A percentile compares a stretch with the other conserved stretches of the same genome.
These are phyloP conservation scores for Aechmea fasciata DNA, from an alignment of 176 grass and related monocot genomes.

Conservation along the genomic window DNA sequence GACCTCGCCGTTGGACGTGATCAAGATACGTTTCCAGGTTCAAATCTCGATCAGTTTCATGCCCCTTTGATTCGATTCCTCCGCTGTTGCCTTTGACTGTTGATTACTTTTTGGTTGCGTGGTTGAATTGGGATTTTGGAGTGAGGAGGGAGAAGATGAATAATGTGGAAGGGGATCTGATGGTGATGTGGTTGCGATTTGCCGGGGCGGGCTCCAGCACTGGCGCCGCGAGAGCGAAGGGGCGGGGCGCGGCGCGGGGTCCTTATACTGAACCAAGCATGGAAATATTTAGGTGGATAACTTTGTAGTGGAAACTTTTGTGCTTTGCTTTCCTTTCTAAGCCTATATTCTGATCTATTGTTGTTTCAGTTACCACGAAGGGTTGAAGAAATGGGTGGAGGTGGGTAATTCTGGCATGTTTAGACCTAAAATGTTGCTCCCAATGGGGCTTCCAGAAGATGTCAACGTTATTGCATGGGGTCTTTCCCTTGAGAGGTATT, in stretches of 20 bases:
- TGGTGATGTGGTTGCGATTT: neutral
- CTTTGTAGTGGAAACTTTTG: constrained; percentile 7
- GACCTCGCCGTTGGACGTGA: constrained; percentile 90
- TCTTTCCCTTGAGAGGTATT: constrained; percentile 95
- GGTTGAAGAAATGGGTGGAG: constrained; percentile 92
- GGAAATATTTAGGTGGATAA: constrained; percentile 80
- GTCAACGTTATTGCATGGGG: constrained; percentile 99
- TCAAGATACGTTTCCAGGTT: constrained; percentile 99
- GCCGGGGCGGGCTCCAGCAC: no score
- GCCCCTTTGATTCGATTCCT: neutral
- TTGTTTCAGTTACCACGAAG: constrained; percentile 77
- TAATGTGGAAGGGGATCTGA: neutral
- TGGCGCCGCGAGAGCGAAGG: no score
- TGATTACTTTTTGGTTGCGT: neutral
- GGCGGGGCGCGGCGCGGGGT: no score
- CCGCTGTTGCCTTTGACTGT: neutral
- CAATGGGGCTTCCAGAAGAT: constrained; percentile 86
- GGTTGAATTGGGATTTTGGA: neutral
- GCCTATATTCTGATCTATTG: constrained; percentile 6
- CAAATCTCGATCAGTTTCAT: neutral
- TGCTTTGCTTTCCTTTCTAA: neutral
- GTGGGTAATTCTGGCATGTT: constrained; percentile 98
- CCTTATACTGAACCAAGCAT: constrained; percentile 95
- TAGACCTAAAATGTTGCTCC: constrained; percentile 92
- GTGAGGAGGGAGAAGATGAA: neutral